A percentile compares a stretch with the other conserved stretches of the same genome.
Evolutionary conservation across 1,284 basidiomycete species (phyloP).

Genomic region (Chondrostereum purpureum): DNA sequence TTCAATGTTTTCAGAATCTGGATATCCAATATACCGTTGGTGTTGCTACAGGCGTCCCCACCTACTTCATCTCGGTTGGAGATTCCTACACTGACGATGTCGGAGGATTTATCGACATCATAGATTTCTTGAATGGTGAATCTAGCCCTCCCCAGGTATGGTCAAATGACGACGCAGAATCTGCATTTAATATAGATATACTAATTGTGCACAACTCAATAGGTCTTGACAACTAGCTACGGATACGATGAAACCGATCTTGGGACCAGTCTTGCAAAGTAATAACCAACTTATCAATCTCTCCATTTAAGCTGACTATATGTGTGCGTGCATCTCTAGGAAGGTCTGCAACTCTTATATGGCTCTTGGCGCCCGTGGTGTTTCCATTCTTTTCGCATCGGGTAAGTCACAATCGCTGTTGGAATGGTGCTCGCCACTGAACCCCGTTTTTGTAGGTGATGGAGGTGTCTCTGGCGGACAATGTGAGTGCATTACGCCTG

Average conservation of each 20-base stretch:
- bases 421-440: neutral
- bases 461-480: conserved; percentile 32
- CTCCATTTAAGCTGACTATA: conserved; percentile 1
- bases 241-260: conserved; percentile 21
- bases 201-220: too few species aligned
- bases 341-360: conserved; percentile 29
- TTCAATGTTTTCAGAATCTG: conserved; percentile 12
- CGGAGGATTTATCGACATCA: conserved; percentile 22
- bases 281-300: conserved; percentile 13
- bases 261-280: conserved; percentile 19
- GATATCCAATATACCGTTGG: conserved; percentile 25
- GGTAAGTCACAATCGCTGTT: conserved; percentile 15
- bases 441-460: conserved; percentile 14
- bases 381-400: conserved; percentile 30
- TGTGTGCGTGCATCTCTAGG: conserved; percentile 15
- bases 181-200: conserved; percentile 5
- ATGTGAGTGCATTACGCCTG: conserved; percentile 2
- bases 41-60: conserved; percentile 24
- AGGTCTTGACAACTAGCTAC: conserved; percentile 22
- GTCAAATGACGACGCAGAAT: too few species aligned
- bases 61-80: conserved; percentile 21
- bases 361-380: conserved; percentile 28
- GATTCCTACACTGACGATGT: conserved; percentile 13
- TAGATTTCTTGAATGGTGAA: conserved; percentile 23
- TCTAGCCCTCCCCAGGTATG: conserved; percentile 24